Conservation (phyloP, 148 eudicot genomes). For the Persicaria maculosa region DNA sequence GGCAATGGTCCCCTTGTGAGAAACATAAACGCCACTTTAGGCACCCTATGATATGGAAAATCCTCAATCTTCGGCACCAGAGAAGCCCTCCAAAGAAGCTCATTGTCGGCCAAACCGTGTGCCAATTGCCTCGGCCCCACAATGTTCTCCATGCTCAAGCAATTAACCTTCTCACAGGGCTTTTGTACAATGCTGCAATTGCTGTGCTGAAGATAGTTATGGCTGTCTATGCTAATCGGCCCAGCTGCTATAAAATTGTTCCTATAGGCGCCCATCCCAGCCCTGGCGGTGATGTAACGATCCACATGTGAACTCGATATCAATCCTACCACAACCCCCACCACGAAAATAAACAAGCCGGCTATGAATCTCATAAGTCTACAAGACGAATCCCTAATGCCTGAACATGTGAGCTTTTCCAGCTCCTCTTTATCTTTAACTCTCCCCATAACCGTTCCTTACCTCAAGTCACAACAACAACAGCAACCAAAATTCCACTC, state of each 20-base stretch:
- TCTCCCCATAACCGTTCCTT: constrained; percentile 7
- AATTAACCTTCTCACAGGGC: constrained; percentile 31
- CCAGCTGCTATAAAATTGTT: constrained; percentile 14
- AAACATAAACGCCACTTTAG: constrained; percentile 81
- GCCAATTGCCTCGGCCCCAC: constrained; percentile 31
- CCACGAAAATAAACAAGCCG: constrained; percentile 46
- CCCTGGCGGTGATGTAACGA: constrained; percentile 27
- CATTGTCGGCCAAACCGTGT: constrained; percentile 54
- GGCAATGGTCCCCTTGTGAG: constrained; percentile 72
- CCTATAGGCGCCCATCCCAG: constrained; percentile 19
- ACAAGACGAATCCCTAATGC: constrained; percentile 42
- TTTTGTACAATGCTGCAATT: constrained; percentile 18
- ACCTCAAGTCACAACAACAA: background rate
- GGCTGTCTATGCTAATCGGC: constrained; percentile 1
- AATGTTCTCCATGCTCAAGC: constrained; percentile 36
- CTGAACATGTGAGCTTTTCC: constrained; percentile 14
- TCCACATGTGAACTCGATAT: constrained; percentile 56
- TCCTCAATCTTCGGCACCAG: constrained; percentile 51
- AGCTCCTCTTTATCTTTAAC: constrained; percentile 10
- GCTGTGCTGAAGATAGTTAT: background rate
- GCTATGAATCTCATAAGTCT: constrained; percentile 36
- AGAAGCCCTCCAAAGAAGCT: constrained; percentile 79
- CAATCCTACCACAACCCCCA: constrained; percentile 64
- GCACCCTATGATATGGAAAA: constrained; percentile 52
- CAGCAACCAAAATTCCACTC: background rate